Conservation (phyloP, 1,139 yeast species). For the Lizanozyma gosingica region DNA sequence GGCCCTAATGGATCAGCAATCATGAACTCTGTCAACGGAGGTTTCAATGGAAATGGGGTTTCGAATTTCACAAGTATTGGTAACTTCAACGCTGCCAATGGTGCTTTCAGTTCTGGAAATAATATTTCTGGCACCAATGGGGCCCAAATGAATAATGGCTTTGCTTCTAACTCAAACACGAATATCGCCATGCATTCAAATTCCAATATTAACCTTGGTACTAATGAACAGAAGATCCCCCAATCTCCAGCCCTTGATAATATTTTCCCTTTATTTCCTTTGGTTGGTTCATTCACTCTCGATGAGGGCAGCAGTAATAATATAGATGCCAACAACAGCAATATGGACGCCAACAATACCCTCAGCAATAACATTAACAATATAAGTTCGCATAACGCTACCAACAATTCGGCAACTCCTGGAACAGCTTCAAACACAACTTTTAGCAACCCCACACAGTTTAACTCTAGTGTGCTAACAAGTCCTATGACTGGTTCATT, state of each 20-base stretch:
- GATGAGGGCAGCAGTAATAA: constrained; percentile 10
- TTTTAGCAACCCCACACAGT: constrained; percentile 7
- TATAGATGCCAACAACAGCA: not conserved
- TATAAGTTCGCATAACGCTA: constrained; percentile 1
- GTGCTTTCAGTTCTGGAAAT: not conserved
- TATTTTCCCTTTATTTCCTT: constrained; percentile 44
- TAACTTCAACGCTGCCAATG: not conserved
- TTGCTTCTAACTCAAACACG: not conserved
- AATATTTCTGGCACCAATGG: not conserved
- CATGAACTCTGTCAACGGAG: constrained; percentile 1
- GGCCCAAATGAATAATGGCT: not conserved
- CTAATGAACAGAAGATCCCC: not conserved
- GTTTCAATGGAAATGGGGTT: not conserved
- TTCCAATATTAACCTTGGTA: not conserved
- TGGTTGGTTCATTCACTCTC: constrained; percentile 32
- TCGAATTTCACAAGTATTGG: not conserved
- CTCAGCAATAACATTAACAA: not conserved
- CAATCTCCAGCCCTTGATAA: constrained; percentile 3
- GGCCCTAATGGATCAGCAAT: constrained; percentile 2
- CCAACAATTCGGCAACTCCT: not conserved
- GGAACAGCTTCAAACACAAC: constrained; percentile 4
- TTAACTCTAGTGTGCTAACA: not conserved
- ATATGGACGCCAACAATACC: constrained; percentile 1
- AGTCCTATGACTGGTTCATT: constrained; percentile 2
- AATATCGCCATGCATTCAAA: not conserved